Evolutionary conservation across 2,329 filamentous ascomycete species (phyloP).

Genomic region (Drechslera avenae): DNA sequence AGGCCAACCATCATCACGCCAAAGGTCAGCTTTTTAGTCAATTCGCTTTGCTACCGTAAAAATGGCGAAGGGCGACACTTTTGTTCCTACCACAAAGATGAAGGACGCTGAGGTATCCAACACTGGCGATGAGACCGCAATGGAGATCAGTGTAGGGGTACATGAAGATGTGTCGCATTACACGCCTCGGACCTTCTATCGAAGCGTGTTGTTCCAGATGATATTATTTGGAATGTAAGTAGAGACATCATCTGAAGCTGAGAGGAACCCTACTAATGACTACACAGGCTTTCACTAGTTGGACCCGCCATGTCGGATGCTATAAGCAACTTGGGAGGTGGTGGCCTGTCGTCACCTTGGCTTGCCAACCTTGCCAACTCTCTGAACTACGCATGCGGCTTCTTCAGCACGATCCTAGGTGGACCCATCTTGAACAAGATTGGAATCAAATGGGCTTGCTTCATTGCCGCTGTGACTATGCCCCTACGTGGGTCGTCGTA

Average conservation of each 20-base stretch:
- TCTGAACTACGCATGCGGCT: conserved; percentile 13
- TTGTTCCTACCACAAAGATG: background rate
- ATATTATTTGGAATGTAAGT: conserved; percentile 16
- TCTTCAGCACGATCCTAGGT: conserved; percentile 14
- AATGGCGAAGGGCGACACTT: no score
- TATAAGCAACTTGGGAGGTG: conserved; percentile 15
- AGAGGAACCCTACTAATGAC: background rate
- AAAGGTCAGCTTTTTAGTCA: no score
- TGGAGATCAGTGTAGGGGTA: conserved; percentile 2
- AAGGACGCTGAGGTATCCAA: background rate
- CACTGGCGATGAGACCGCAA: background rate
- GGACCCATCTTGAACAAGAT: conserved; percentile 18
- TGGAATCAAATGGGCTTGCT: conserved; percentile 15
- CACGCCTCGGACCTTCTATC: conserved; percentile 6
- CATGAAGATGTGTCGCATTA: conserved; percentile 5
- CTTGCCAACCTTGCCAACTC: conserved; percentile 16
- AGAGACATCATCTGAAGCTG: no score
- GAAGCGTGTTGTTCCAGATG: conserved; percentile 16
- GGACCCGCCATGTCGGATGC: conserved; percentile 18
- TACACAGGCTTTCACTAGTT: conserved; percentile 12
- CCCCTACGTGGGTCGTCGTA: conserved; percentile 15
- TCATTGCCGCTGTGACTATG: conserved; percentile 15
- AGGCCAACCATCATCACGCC: no score
- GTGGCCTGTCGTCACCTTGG: conserved; percentile 16
- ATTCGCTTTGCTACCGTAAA: background rate